phyloP scores from a whole-genome alignment of 345 rosid genomes.

The Salix arbutifolia region DNA sequence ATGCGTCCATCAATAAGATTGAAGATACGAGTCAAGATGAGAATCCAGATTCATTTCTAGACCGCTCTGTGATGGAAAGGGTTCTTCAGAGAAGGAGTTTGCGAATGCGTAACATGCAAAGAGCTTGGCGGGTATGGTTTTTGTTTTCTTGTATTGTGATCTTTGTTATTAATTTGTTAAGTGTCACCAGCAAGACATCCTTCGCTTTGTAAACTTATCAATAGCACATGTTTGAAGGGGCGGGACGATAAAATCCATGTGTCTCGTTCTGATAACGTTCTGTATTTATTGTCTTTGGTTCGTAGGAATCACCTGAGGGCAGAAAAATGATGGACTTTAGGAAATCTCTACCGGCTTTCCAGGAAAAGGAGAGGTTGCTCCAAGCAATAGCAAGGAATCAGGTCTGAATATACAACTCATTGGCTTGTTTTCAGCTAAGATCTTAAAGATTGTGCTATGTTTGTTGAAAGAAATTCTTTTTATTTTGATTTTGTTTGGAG shows the following conservation, averaged over 20 bases:
- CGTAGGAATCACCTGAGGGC: constrained; percentile 94
- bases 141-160: not conserved
- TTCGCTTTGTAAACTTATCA: not conserved
- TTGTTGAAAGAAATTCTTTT: not conserved
- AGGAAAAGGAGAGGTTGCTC: constrained; percentile 87
- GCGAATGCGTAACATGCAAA: constrained; percentile 89
- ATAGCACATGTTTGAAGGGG: not conserved
- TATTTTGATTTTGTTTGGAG: not conserved
- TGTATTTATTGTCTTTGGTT: not conserved
- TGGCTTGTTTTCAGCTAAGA: not conserved
- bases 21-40: constrained; percentile 48
- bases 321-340: constrained; percentile 71
- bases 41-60: constrained; percentile 51
- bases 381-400: constrained; percentile 97
- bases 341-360: constrained; percentile 78
- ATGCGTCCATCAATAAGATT: constrained; percentile 31
- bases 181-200: not conserved
- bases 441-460: not conserved
- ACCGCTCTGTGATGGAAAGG: constrained; percentile 92
- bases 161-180: not conserved
- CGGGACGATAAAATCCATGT: not conserved
- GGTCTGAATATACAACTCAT: constrained; percentile 33
- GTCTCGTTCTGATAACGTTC: not conserved
- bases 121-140: constrained; percentile 70
- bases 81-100: constrained; percentile 89